Base-by-base conservation (phyloP, 495 filamentous ascomycete species). In the Aspergillus wentii region DNA sequence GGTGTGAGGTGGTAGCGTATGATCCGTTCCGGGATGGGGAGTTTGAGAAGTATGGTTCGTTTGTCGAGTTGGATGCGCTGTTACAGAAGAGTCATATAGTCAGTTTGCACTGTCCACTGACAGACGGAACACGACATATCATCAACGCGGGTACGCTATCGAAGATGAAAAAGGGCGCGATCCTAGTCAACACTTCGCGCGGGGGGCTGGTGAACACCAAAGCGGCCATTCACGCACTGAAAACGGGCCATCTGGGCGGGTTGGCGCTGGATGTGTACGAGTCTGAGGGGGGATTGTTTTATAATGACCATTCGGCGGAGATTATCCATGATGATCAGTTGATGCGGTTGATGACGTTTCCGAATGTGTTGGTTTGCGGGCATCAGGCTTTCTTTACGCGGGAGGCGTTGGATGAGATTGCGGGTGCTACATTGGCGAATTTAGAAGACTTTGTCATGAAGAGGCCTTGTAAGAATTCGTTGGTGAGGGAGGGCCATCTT, bases 221-320 rank as follows among this genome's bases (percentile, higher is more conserved):
- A 17, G 75, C 75, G 1, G 70, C 80, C 19, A 79, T 85, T 30
- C 59, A 62, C 5, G 75, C 80, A 14, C 60, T 86, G 22, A 83
- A 86, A 59, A 67, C 50, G 2, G 59, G 68, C 8, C 68, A 68
- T 4, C 59, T 95, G 32, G 68, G 77, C 18, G 88, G 86, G 15
- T 77, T 88, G 8, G 86, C 86, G 30, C 56, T 94, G 27, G 89
- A 95, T 62, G 89, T 94, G 0, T 86, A 88, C 23, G 87, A 92
- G 38, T 86, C 86, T 1, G 89, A 95, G 51, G 68, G 43, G 35
- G 68, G 36, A 54, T 74, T 62, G 17, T 85, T 86, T 50, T 86
- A 83, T 44, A 68, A 74, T 35, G 80, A 86, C 42, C 78, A 80
- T 40, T 80, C 75, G 10, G 69, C 67, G 8, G 76, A 82, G 40